Evolutionary conservation across 768 basidiomycete species (phyloP), one percentile per base, ranked within the genome.

Genomic region (Boletellus ananas): DNA sequence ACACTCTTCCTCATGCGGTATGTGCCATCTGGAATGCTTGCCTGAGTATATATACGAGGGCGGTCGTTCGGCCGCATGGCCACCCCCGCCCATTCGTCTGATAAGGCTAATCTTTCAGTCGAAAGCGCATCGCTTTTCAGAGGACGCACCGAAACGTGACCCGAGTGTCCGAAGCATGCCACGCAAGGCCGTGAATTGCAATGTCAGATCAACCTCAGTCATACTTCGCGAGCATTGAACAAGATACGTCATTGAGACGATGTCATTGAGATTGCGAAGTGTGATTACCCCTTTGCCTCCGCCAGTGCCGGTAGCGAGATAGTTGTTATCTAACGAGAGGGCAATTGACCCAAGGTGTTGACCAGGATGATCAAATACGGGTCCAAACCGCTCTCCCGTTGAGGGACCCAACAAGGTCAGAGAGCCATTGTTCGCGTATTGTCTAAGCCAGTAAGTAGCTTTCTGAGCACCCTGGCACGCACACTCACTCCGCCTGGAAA

Each of bases 341-440:
- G 55, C 52, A 0, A 54, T 48, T 16, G 54, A 37, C 18, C 29
- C 3, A 3, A 42, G 4, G 4, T 4, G 25, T 12, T 29, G 20
- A 38, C 31, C 31, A 13, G 42, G 17, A 17, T 43, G 31, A 20
- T 31, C 18, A 10, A 43, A 33, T 18, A 20, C 18, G 13, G 42
- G 31, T 3, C 42, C 42, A 34, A 43, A 18, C 13, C 16, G 42
- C 7, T 47, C 34, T n/a, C 33, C 31, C 4, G 54, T 52, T 2
- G 43, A 48, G 16, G 54, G 6, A 23, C 52, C 54, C 54, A 47
- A 52, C n/a, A n/a, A n/a, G n/a, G n/a, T n/a, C n/a, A n/a, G n/a
- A n/a, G n/a, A n/a, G n/a, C n/a, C n/a, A n/a, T n/a, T n/a, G n/a
- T n/a, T n/a, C n/a, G n/a, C n/a, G n/a, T n/a, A n/a, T n/a, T n/a